phyloP scores from a whole-genome alignment of 257 asterid species.

The Anisodus tanguticus region DNA sequence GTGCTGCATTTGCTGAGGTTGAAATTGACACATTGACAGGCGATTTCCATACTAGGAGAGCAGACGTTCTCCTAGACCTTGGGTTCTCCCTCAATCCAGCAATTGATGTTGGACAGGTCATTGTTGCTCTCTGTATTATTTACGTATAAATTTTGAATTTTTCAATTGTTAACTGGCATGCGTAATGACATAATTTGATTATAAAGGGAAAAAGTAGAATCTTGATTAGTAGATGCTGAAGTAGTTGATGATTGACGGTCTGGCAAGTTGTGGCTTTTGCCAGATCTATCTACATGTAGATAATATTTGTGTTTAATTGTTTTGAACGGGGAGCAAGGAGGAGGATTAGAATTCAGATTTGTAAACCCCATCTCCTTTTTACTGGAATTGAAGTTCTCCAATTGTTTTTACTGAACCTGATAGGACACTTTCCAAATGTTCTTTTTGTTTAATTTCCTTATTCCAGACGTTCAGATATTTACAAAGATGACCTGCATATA shows the following conservation, averaged over 20 bases:
- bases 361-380: neutral
- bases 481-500: constrained; percentile 12
- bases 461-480: neutral
- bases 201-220: neutral
- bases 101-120: constrained; percentile 93
- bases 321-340: neutral
- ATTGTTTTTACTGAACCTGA: neutral
- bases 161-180: neutral
- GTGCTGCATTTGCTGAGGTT: constrained; percentile 94
- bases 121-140: constrained; percentile 14
- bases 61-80: constrained; percentile 81
- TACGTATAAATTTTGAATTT: neutral
- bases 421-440: neutral
- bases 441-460: neutral
- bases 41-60: constrained; percentile 89
- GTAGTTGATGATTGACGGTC: neutral
- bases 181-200: neutral
- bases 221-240: neutral
- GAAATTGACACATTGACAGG: constrained; percentile 94
- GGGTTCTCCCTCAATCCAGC: constrained; percentile 95
- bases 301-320: neutral
- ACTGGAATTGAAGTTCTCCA: neutral
- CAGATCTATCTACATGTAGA: neutral
- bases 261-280: neutral
- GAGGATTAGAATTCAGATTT: neutral